A percentile compares a stretch with the other conserved stretches of the same genome.
Conservation (phyloP, 176 grass and related monocot species). For the Carex kokanica region DNA sequence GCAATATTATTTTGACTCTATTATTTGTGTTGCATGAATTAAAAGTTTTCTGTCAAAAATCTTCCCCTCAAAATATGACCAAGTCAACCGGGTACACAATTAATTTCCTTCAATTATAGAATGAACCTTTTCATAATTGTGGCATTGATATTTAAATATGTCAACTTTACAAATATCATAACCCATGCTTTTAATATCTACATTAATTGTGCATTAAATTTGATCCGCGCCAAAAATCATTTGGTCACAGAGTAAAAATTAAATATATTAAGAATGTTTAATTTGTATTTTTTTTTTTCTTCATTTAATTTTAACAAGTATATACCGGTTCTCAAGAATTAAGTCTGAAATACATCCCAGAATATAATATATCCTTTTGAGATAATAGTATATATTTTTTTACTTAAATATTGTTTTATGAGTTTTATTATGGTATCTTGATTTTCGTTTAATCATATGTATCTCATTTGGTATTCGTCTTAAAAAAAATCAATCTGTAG, state of each 20-base stretch:
- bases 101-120: too few species aligned
- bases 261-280: too few species aligned
- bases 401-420: not conserved
- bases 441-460: not conserved
- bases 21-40: too few species aligned
- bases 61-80: too few species aligned
- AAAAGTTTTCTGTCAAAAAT: too few species aligned
- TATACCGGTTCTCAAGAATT: not conserved
- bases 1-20: too few species aligned
- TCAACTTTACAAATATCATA: not conserved
- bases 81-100: too few species aligned
- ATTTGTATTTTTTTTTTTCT: too few species aligned
- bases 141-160: not conserved
- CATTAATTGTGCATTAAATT: not conserved
- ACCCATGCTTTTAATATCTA: not conserved
- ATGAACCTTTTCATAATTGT: too few species aligned
- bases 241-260: too few species aligned
- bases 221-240: not conserved
- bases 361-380: not conserved
- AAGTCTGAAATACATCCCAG: not conserved
- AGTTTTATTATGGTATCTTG: not conserved
- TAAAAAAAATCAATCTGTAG: too few species aligned
- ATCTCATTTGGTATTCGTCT: too few species aligned
- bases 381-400: not conserved
- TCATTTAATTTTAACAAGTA: not conserved